These are phyloP conservation scores for Coffea humblotiana DNA, from an alignment of 305 asterid genomes.

Conservation along the genomic window DNA sequence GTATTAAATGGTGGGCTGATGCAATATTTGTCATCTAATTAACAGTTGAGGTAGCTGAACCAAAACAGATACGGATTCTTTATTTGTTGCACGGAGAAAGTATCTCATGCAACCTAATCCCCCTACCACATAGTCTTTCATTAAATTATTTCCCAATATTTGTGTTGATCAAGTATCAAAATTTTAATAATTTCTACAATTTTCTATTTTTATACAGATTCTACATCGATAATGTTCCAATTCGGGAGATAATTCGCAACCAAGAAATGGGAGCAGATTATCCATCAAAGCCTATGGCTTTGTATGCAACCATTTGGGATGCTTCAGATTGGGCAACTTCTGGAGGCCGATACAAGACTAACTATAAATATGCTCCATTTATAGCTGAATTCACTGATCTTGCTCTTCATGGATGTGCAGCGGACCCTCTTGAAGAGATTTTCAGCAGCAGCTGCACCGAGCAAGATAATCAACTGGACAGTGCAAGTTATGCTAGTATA, in stretches of 20 bases:
- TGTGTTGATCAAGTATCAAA: not conserved
- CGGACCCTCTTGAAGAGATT: slow-evolving; percentile 66
- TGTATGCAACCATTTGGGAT: slow-evolving; percentile 95
- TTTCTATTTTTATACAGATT: slow-evolving; percentile 45
- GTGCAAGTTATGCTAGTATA: slow-evolving; percentile 36
- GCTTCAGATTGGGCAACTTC: slow-evolving; percentile 98
- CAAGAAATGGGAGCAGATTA: slow-evolving; percentile 85
- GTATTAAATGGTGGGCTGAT: not conserved
- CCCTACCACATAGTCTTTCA: not conserved
- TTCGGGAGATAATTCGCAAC: slow-evolving; percentile 57
- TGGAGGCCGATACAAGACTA: slow-evolving; percentile 70
- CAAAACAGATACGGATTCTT: not conserved
- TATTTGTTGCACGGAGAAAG: not conserved
- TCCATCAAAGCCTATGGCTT: slow-evolving; percentile 89
- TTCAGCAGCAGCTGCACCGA: slow-evolving; percentile 33
- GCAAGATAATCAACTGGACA: slow-evolving; percentile 33
- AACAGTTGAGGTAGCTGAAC: not conserved
- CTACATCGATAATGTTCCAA: slow-evolving; percentile 77
- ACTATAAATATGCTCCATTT: slow-evolving; percentile 91
- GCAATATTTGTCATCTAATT: not conserved
- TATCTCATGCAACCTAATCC: not conserved
- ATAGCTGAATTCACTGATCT: slow-evolving; percentile 79
- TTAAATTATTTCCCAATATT: not conserved
- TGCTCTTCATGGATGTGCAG: slow-evolving; percentile 67
- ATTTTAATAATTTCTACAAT: not conserved